These are phyloP conservation scores for Pichia rugopelliculosa DNA, from an alignment of 805 yeast species.

Conservation along the genomic window DNA sequence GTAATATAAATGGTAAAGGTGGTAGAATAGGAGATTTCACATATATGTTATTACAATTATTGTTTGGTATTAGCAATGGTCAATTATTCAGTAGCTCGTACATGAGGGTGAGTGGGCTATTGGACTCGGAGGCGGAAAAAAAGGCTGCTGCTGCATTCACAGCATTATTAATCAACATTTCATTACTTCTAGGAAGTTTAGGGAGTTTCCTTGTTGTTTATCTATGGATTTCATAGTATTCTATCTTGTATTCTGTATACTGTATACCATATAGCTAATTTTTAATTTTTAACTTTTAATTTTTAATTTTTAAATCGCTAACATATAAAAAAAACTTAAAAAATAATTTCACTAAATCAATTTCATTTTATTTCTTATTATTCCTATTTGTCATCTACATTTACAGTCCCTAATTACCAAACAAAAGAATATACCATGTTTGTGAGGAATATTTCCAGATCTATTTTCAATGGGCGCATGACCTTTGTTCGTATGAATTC, in stretches of 20 bases:
- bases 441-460: not conserved
- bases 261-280: not conserved
- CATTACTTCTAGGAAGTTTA: constrained; percentile 73
- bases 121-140: constrained; percentile 47
- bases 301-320: not conserved
- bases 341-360: too few relatives aligned
- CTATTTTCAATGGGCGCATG: not conserved
- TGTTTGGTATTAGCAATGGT: constrained; percentile 85
- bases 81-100: constrained; percentile 75
- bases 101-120: constrained; percentile 24
- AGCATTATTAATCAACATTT: constrained; percentile 67
- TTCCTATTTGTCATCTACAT: not conserved
- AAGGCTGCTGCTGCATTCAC: constrained; percentile 96
- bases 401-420: too few relatives aligned
- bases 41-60: constrained; percentile 63
- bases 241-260: not conserved
- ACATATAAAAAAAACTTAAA: too few relatives aligned
- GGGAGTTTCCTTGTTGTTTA: constrained; percentile 57
- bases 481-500: not conserved
- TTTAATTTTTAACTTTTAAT: not conserved
- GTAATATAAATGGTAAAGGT: constrained; percentile 45
- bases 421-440: not conserved
- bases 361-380: too few relatives aligned
- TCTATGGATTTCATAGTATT: not conserved
- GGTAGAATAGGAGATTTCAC: constrained; percentile 45